A percentile compares a stretch with the other conserved stretches of the same genome.
phyloP scores from a whole-genome alignment of 129 eudicot genomes.

The Ambrosia artemisiifolia region DNA sequence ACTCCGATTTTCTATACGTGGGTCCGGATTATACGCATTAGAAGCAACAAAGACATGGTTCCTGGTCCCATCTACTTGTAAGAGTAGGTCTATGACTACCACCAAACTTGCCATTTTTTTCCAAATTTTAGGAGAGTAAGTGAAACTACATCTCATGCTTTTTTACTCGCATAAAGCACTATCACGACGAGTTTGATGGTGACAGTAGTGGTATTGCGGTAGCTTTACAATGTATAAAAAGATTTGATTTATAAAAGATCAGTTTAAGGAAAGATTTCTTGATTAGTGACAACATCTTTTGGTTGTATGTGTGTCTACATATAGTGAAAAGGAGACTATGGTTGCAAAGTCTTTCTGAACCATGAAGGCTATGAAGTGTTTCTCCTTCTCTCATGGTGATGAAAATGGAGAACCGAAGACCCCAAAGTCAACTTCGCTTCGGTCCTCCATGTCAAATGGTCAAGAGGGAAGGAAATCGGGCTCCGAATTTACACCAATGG shows the following conservation, averaged over 20 bases:
- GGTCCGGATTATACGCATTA: not conserved
- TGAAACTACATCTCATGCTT: not conserved
- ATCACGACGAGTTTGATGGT: not conserved
- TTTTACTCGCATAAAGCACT: not conserved
- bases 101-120: not conserved
- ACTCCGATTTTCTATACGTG: not conserved
- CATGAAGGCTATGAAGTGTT: conserved; percentile 63
- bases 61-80: not conserved
- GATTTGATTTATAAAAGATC: not conserved
- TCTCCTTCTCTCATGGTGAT: conserved; percentile 45
- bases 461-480: conserved; percentile 48
- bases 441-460: conserved; percentile 44
- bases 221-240: not conserved
- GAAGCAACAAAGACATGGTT: not conserved
- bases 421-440: conserved; percentile 42
- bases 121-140: not conserved
- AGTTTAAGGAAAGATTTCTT: not conserved
- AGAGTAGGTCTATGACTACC: not conserved
- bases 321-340: conserved; percentile 22
- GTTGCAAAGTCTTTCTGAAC: conserved; percentile 22
- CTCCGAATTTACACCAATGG: conserved; percentile 51
- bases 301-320: not conserved
- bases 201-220: not conserved
- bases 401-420: conserved; percentile 49
- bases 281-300: not conserved